Evolutionary conservation across 768 basidiomycete species (phyloP), one percentile per base, ranked within the genome.

Genomic region (Lactarius psammicola): DNA sequence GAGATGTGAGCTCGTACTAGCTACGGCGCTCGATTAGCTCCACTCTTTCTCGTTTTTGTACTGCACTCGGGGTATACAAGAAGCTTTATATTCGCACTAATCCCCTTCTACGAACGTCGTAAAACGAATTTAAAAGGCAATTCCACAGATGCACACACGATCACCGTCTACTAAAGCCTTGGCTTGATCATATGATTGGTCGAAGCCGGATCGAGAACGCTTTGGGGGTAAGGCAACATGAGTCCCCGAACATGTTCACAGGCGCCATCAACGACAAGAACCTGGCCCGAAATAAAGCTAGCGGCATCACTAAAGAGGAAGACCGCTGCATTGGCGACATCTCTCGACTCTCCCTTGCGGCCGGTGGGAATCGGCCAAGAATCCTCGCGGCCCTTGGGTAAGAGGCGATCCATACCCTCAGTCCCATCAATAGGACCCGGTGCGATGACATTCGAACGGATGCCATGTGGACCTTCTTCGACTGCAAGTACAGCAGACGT

Each of bases 401-500:
- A 72, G 59, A 92, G 81, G n/a, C 88, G 85, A 67, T 82, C 79
- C 76, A 82, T 78, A 61, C 89, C 89, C 74, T 90, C 93, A 1
- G 96, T 97, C 11, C 81, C 85, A 5, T 72, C 83, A 64, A 96
- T 95, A 7, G 91, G 87, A 3, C 95, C 90, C 5, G 93, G 92
- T 4, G 92, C 83, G 70, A 94, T 87, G 56, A 91, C 86, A 71
- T 94, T 97, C 20, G 92, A 92, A 55, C 95, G 87, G 23, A 98
- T 87, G n/a, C 96, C 96, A 70, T 86, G 84, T 4, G 95, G 96
- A 1, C 95, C 96, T 78, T 96, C 95, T 77, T 98, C 95, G 15
- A 96, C 85, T 2, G 95, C 94, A 31, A 98, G 77, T 3, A 92
- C 94, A 1, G 83, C 81, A 62, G 91, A 92, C 6, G 95, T 80